These are phyloP conservation scores for Fusarium sterilihyphosum DNA, from an alignment of 2,329 filamentous ascomycete species.

Conservation along the genomic window DNA sequence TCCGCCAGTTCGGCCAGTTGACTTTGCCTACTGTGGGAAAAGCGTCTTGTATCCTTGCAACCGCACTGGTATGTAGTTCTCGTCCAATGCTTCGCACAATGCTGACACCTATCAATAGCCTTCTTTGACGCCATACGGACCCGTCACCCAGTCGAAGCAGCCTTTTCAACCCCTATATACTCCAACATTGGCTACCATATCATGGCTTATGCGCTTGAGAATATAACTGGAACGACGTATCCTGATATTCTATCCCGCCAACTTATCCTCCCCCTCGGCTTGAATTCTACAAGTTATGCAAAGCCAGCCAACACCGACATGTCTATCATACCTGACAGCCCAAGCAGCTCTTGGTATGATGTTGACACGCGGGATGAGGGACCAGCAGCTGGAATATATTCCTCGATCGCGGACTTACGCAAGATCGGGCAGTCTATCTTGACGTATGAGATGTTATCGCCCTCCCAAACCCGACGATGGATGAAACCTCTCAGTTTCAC, in stretches of 20 bases:
- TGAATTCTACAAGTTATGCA: neutral
- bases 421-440: neutral
- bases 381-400: neutral
- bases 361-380: neutral
- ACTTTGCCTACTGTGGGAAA: neutral
- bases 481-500: neutral
- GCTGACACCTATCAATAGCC: neutral
- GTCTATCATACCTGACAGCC: neutral
- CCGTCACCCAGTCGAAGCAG: neutral
- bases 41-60: neutral
- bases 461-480: neutral
- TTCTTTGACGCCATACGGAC: neutral
- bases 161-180: neutral
- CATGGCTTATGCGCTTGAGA: neutral
- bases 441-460: neutral
- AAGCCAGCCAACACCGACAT: neutral
- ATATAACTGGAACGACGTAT: neutral
- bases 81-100: accelerated
- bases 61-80: neutral
- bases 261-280: neutral
- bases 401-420: neutral
- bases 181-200: neutral
- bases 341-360: neutral
- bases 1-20: neutral
- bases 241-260: neutral